Conservation (phyloP, 1,284 basidiomycete genomes). For the Salmacisia buchloeana region DNA sequence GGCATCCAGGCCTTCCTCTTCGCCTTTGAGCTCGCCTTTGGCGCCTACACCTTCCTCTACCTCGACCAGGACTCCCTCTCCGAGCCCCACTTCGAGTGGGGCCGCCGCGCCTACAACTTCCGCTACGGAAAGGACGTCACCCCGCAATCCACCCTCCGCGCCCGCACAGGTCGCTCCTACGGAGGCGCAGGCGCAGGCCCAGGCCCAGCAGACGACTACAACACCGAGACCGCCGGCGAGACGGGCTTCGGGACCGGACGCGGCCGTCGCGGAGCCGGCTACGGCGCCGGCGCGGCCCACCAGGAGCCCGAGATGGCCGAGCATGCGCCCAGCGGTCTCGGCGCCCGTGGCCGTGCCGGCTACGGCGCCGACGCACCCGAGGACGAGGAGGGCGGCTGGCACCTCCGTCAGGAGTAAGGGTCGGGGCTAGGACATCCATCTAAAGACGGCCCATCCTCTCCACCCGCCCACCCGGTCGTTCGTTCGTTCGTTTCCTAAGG, state of each 20-base stretch:
- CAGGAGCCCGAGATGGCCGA: not conserved
- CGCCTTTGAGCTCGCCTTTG: slow-evolving; percentile 34
- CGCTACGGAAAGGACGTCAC: slow-evolving; percentile 4
- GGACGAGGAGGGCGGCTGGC: slow-evolving; percentile 5
- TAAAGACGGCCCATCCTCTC: not conserved
- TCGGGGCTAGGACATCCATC: not conserved
- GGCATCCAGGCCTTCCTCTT: slow-evolving; percentile 46
- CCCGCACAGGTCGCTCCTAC: not conserved
- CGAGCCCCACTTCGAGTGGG: slow-evolving; percentile 48
- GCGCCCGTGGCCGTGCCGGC: slow-evolving; percentile 1
- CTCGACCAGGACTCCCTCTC: slow-evolving; percentile 57
- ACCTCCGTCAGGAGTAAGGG: not conserved
- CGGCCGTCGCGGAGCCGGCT: not conserved
- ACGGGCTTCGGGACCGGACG: not conserved
- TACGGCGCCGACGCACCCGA: not conserved
- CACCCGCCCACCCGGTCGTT: no score
- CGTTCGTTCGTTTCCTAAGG: no score
- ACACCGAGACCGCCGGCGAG: not conserved
- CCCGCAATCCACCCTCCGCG: not conserved
- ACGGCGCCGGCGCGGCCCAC: not conserved
- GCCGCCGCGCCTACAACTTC: slow-evolving; percentile 44
- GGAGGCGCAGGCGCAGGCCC: no score
- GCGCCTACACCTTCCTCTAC: slow-evolving; percentile 49
- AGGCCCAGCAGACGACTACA: not conserved
- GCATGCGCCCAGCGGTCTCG: slow-evolving; percentile 1